Evolutionary conservation across 257 asterid genomes (phyloP).

Genomic region (Nemophila menziesii): DNA sequence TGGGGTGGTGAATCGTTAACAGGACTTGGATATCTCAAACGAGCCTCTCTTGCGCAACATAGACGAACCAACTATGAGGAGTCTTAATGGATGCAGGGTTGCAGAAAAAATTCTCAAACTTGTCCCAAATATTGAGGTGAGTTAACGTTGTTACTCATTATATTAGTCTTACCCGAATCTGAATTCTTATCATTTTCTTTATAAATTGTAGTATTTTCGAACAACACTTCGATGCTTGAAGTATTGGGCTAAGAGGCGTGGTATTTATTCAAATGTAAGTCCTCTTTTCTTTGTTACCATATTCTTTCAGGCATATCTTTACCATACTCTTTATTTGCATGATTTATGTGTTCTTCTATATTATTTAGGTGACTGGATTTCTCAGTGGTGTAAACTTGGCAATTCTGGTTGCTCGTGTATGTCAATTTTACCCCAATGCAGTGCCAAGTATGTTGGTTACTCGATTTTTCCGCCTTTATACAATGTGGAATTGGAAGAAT

Average conservation of each 20-base stretch:
- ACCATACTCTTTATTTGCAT: constrained; percentile 1
- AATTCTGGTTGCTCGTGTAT: constrained; percentile 84
- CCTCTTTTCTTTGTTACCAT: not conserved
- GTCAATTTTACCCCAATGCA: constrained; percentile 92
- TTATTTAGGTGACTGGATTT: constrained; percentile 80
- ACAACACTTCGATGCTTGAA: constrained; percentile 67
- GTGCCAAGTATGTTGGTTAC: constrained; percentile 89
- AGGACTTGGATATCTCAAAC: constrained; percentile 87
- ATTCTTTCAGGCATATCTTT: not conserved
- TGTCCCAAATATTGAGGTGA: constrained; percentile 80
- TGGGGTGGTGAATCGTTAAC: constrained; percentile 11
- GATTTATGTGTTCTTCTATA: not conserved
- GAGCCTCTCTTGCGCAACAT: constrained; percentile 59
- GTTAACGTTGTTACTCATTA: too few relatives aligned
- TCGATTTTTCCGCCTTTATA: constrained; percentile 82
- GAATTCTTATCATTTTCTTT: not conserved
- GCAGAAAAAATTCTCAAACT: constrained; percentile 92
- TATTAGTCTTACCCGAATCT: too few relatives aligned
- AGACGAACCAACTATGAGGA: constrained; percentile 82
- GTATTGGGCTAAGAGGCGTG: constrained; percentile 93
- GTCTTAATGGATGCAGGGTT: constrained; percentile 94
- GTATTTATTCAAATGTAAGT: constrained; percentile 91
- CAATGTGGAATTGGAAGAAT: constrained; percentile 95
- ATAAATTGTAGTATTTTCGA: constrained; percentile 48
- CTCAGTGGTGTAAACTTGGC: constrained; percentile 99